Evolutionary conservation across 805 yeast species (phyloP).

Genomic region (Starmerella vaccinii): DNA sequence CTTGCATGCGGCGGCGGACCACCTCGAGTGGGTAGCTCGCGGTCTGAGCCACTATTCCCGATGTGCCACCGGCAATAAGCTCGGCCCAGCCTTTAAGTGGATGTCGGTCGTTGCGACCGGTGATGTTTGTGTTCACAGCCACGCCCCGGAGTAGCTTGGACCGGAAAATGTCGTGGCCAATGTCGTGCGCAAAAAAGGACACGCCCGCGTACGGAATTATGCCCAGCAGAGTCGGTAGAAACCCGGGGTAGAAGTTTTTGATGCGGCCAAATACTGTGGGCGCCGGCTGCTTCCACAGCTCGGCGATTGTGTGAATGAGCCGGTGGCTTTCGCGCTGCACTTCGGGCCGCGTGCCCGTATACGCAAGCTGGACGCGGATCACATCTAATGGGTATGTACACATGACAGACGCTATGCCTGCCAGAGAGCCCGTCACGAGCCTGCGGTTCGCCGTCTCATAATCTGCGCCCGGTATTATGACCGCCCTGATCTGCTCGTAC

Average conservation of each 20-base stretch:
- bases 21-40: conserved; percentile 97
- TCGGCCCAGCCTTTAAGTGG: conserved; percentile 90
- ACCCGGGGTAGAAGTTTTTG: conserved; percentile 80
- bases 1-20: conserved; percentile 89
- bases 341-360: conserved; percentile 39
- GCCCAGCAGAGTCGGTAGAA: conserved; percentile 85
- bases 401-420: conserved; percentile 79
- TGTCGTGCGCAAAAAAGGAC: conserved; percentile 87
- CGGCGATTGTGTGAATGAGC: conserved; percentile 25
- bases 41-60: conserved; percentile 90
- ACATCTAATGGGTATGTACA: conserved; percentile 88
- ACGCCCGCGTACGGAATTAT: conserved; percentile 98
- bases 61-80: conserved; percentile 85
- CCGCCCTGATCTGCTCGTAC: conserved; percentile 78
- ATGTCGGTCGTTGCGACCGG: conserved; percentile 32
- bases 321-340: conserved; percentile 25
- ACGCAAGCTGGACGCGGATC: conserved; percentile 83
- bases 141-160: conserved; percentile 44
- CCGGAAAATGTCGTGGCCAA: conserved; percentile 76
- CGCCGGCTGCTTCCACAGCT: conserved; percentile 27
- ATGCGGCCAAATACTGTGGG: conserved; percentile 4
- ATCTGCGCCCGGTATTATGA: conserved; percentile 62
- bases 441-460: conserved; percentile 76
- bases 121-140: conserved; percentile 26
- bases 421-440: conserved; percentile 76